Conservation (phyloP, 2,329 filamentous ascomycete genomes). For the Teratosphaeria zuluensis region DNA sequence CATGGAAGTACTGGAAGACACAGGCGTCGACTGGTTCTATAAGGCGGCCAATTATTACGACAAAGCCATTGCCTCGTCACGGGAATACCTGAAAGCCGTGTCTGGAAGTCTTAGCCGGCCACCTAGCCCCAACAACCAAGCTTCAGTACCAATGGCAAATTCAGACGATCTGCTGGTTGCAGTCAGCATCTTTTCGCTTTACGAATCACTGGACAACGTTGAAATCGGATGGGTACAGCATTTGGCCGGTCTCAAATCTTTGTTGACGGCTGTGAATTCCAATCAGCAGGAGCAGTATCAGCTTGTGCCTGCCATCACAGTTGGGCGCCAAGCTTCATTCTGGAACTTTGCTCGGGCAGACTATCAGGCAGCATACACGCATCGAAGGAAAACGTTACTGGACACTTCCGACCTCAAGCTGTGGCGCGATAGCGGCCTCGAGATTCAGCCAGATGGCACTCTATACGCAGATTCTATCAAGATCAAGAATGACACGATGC, state of each 20-base stretch:
- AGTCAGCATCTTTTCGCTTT: slow-evolving; percentile 56
- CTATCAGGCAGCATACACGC: slow-evolving; percentile 40
- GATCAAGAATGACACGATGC: slow-evolving; percentile 42
- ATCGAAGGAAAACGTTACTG: slow-evolving; percentile 49
- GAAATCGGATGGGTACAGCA: slow-evolving; percentile 50
- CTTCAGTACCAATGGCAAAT: slow-evolving; percentile 27
- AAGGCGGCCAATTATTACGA: slow-evolving; percentile 54
- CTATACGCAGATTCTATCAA: slow-evolving; percentile 33
- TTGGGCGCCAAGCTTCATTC: slow-evolving; percentile 51
- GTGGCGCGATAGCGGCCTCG: slow-evolving; percentile 55
- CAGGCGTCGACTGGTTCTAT: slow-evolving; percentile 44
- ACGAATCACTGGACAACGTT: slow-evolving; percentile 56
- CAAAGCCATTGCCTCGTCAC: slow-evolving; percentile 34
- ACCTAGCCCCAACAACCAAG: slow-evolving; percentile 13
- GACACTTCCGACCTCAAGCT: slow-evolving; percentile 51
- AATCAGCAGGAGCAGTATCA: slow-evolving; percentile 28
- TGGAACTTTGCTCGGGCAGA: slow-evolving; percentile 54
- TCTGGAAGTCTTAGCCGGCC: slow-evolving; percentile 19
- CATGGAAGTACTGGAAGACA: slow-evolving; percentile 44
- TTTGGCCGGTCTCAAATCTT: slow-evolving; percentile 53
- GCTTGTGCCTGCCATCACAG: slow-evolving; percentile 38
- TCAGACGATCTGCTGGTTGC: slow-evolving; percentile 54
- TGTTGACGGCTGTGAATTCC: slow-evolving; percentile 39
- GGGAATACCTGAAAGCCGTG: slow-evolving; percentile 34
- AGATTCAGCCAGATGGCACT: slow-evolving; percentile 43